Evolutionary conservation across 2,329 filamentous ascomycete genomes (phyloP).

Genomic region (Cordyceps farinosa): DNA sequence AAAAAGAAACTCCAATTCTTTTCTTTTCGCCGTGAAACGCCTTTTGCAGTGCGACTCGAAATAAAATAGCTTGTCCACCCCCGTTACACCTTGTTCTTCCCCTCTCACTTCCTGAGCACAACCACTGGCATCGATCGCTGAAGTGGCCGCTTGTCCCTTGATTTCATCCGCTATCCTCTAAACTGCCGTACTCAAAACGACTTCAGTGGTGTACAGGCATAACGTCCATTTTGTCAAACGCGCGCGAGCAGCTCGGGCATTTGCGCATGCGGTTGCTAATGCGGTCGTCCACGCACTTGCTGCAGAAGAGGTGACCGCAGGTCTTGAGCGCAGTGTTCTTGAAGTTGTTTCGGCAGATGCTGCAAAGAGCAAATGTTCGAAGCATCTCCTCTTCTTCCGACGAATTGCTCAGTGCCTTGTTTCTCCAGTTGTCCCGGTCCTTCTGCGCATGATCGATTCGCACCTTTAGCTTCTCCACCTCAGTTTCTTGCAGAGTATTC

Average conservation of each 20-base stretch:
- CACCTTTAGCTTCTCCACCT: conserved; percentile 75
- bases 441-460: conserved; percentile 76
- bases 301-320: conserved; percentile 94
- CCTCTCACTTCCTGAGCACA: not conserved
- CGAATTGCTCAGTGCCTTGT: conserved; percentile 75
- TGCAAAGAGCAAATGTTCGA: conserved; percentile 66
- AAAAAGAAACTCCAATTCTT: conserved; percentile 6
- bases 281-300: conserved; percentile 82
- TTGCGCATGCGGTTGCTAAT: conserved; percentile 88
- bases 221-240: conserved; percentile 86
- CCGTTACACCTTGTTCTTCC: not conserved
- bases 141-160: not conserved
- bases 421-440: conserved; percentile 81
- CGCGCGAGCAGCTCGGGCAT: conserved; percentile 88
- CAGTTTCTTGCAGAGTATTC: conserved; percentile 62
- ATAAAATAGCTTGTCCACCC: not conserved
- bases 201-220: conserved; percentile 63
- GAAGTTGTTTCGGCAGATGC: conserved; percentile 87
- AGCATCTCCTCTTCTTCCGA: conserved; percentile 82
- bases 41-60: conserved; percentile 2
- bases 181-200: conserved; percentile 14
- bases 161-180: too few species aligned
- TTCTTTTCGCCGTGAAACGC: conserved; percentile 13
- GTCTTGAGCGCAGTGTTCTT: conserved; percentile 93
- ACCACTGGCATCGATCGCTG: not conserved